Conservation (phyloP, 73 alveolate genomes). For the Paramecium sonneborni region DNA sequence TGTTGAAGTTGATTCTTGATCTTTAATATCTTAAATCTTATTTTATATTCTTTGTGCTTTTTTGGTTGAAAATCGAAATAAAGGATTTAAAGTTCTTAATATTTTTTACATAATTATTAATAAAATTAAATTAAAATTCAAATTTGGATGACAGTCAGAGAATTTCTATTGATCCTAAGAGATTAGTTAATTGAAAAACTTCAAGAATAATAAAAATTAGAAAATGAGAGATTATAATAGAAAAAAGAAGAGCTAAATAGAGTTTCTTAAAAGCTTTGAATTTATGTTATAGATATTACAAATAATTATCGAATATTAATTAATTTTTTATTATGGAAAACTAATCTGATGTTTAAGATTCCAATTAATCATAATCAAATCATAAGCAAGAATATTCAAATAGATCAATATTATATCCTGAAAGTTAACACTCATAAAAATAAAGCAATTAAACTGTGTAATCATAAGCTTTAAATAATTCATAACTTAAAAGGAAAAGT, state of each 20-base stretch:
- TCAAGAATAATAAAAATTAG: background rate
- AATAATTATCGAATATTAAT: background rate
- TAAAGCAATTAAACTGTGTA: background rate
- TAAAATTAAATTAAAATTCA: background rate
- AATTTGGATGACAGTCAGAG: background rate
- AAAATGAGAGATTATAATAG: background rate
- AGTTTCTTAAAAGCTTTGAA: background rate
- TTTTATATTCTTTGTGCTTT: background rate
- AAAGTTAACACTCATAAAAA: background rate
- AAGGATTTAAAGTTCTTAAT: background rate
- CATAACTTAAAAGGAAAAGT: background rate
- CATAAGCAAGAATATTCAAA: background rate
- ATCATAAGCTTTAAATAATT: background rate
- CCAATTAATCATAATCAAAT: background rate
- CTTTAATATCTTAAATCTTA: background rate
- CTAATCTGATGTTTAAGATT: background rate
- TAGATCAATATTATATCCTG: background rate
- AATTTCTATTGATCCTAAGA: background rate
- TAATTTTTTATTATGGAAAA: background rate
- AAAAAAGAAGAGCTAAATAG: background rate
- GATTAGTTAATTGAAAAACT: background rate
- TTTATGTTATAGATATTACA: background rate
- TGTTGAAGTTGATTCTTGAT: background rate
- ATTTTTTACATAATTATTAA: conserved; percentile 10
- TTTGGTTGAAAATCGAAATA: background rate